Conservation (phyloP, 768 basidiomycete species). For the Lenzites betulinus region DNA sequence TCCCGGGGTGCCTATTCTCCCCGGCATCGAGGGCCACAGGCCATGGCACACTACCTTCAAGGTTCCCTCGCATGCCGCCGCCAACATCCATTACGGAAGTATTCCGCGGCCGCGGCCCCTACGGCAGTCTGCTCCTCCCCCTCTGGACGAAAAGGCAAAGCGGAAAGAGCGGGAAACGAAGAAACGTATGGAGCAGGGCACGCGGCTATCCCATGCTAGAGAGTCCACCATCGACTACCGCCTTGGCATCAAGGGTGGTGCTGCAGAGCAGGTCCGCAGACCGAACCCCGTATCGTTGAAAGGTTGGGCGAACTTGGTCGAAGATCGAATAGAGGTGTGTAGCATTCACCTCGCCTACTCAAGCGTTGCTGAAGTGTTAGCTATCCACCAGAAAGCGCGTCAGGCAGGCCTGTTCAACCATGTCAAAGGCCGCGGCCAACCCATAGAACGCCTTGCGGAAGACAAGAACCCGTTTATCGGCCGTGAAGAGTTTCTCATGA, state of each 20-base stretch:
- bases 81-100: conserved; percentile 55
- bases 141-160: conserved; percentile 41
- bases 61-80: conserved; percentile 53
- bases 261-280: conserved; percentile 28
- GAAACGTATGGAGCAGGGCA: conserved; percentile 55
- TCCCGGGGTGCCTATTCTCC: conserved; percentile 49
- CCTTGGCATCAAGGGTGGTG: conserved; percentile 51
- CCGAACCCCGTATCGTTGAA: conserved; percentile 64
- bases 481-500: conserved; percentile 82
- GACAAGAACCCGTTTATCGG: conserved; percentile 68
- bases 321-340: conserved; percentile 78
- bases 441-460: conserved; percentile 43
- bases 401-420: conserved; percentile 68
- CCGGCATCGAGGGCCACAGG: conserved; percentile 55
- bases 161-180: conserved; percentile 50
- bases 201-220: conserved; percentile 59
- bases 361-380: background rate
- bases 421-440: conserved; percentile 68
- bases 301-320: conserved; percentile 75
- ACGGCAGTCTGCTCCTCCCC: conserved; percentile 19
- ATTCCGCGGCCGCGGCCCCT: conserved; percentile 36
- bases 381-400: conserved; percentile 54
- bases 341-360: background rate
- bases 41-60: conserved; percentile 75
- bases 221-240: conserved; percentile 80